Evolutionary conservation across 1,284 basidiomycete species (phyloP).

Genomic region (Thelephora terrestris): DNA sequence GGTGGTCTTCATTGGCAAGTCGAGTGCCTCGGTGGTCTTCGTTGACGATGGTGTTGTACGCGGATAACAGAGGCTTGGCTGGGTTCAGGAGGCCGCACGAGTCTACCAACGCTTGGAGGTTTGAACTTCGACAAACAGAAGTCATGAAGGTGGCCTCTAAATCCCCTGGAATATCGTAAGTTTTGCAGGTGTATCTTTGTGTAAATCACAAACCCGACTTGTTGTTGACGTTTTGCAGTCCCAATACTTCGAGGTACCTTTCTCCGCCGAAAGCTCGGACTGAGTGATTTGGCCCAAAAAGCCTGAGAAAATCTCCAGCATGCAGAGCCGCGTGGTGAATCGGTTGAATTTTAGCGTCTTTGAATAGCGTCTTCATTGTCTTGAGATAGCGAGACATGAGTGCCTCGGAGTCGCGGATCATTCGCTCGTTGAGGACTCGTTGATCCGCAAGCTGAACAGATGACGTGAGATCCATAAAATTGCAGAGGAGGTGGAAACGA

Average conservation of each 20-base stretch:
- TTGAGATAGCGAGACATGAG: constrained; percentile 12
- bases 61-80: too few relatives aligned
- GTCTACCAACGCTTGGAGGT: constrained; percentile 6
- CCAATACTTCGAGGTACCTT: constrained; percentile 24
- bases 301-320: constrained; percentile 18
- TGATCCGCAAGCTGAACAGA: constrained; percentile 10
- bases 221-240: constrained; percentile 23
- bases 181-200: neutral
- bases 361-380: constrained; percentile 15
- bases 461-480: constrained; percentile 14
- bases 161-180: constrained; percentile 6
- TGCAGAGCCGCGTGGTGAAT: constrained; percentile 27
- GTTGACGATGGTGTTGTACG: too few relatives aligned
- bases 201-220: neutral
- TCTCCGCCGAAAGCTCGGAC: constrained; percentile 18
- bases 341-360: constrained; percentile 15
- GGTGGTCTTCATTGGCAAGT: too few relatives aligned
- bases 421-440: constrained; percentile 3
- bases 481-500: constrained; percentile 11
- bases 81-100: too few relatives aligned
- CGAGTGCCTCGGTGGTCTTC: too few relatives aligned
- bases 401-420: constrained; percentile 5
- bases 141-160: constrained; percentile 11
- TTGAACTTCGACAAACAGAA: constrained; percentile 8
- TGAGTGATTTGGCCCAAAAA: constrained; percentile 27